These are phyloP conservation scores for Starmerella scarabaei DNA, from an alignment of 805 yeast genomes.

Conservation along the genomic window DNA sequence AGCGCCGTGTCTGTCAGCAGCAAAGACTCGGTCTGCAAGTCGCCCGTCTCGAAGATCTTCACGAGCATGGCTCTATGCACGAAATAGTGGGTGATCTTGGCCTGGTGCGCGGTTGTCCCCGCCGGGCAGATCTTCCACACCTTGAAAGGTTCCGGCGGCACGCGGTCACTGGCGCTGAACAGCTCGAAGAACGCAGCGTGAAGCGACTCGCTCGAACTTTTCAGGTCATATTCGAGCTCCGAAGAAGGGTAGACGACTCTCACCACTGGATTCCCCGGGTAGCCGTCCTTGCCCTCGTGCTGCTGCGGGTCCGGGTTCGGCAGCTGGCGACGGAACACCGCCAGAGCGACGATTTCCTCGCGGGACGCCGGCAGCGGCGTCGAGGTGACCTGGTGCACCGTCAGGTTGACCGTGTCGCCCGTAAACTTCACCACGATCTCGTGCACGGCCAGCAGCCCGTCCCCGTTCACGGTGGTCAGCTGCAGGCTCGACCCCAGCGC, in stretches of 20 bases:
- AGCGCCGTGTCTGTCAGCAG: not conserved
- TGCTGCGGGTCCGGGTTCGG: not conserved
- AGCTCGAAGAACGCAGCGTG: conserved; percentile 20
- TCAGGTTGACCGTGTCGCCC: conserved; percentile 5
- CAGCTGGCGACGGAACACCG: conserved; percentile 1
- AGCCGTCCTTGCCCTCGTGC: not conserved
- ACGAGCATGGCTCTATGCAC: conserved; percentile 17
- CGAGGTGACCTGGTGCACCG: conserved; percentile 4
- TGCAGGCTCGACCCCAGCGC: conserved; percentile 21
- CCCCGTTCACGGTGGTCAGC: conserved; percentile 23
- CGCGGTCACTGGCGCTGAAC: conserved; percentile 9
- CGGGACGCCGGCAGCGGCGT: not conserved
- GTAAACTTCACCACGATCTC: conserved; percentile 24
- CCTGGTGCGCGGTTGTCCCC: not conserved
- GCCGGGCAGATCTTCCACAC: conserved; percentile 8
- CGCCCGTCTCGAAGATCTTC: conserved; percentile 13
- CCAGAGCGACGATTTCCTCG: not conserved
- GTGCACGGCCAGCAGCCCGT: conserved; percentile 18
- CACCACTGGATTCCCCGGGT: conserved; percentile 1
- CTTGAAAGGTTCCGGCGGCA: conserved; percentile 10
- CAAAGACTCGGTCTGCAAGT: conserved; percentile 18
- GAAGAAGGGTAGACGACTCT: conserved; percentile 6
- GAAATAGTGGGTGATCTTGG: conserved; percentile 11
- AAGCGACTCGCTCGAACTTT: conserved; percentile 8
- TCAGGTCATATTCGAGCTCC: conserved; percentile 6